These are phyloP conservation scores for Ramaria rubella DNA, from an alignment of 768 basidiomycete genomes.

Conservation along the genomic window DNA sequence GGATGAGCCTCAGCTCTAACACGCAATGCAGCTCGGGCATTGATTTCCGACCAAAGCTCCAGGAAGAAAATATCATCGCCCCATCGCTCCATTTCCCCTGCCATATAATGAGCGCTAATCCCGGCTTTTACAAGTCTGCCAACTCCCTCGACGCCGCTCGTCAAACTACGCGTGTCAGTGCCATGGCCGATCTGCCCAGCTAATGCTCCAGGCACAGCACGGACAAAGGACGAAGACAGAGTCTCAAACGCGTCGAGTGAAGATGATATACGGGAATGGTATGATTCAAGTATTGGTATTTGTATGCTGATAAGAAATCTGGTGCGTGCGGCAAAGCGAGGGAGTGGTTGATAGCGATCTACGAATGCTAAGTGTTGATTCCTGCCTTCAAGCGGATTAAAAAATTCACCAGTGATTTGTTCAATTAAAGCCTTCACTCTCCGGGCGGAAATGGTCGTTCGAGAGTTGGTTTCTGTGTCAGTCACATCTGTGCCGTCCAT, in stretches of 20 bases:
- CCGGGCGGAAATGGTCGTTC: constrained; percentile 78
- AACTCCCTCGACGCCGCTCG: constrained; percentile 77
- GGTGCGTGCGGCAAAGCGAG: constrained; percentile 65
- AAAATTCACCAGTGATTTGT: constrained; percentile 76
- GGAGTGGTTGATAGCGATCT: constrained; percentile 92
- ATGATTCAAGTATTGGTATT: constrained; percentile 73
- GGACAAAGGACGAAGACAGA: constrained; percentile 78
- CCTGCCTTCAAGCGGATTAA: neutral
- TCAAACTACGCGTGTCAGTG: constrained; percentile 55
- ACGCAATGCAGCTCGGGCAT: constrained; percentile 50
- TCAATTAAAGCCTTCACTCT: constrained; percentile 80
- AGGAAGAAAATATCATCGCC: constrained; percentile 92
- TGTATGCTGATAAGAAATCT: constrained; percentile 84
- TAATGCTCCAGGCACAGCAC: constrained; percentile 89
- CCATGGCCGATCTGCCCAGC: constrained; percentile 46
- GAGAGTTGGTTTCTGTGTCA: constrained; percentile 35
- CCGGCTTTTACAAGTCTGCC: constrained; percentile 81
- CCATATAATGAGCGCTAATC: constrained; percentile 72
- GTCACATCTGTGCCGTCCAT: constrained; percentile 41
- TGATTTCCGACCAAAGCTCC: constrained; percentile 81
- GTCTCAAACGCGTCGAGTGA: constrained; percentile 94
- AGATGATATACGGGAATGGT: constrained; percentile 68
- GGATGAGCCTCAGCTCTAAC: constrained; percentile 42
- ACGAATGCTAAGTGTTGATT: neutral
- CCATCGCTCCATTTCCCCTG: constrained; percentile 68